phyloP scores from a whole-genome alignment of 345 rosid species.

The Erysimum cheiranthoides region DNA sequence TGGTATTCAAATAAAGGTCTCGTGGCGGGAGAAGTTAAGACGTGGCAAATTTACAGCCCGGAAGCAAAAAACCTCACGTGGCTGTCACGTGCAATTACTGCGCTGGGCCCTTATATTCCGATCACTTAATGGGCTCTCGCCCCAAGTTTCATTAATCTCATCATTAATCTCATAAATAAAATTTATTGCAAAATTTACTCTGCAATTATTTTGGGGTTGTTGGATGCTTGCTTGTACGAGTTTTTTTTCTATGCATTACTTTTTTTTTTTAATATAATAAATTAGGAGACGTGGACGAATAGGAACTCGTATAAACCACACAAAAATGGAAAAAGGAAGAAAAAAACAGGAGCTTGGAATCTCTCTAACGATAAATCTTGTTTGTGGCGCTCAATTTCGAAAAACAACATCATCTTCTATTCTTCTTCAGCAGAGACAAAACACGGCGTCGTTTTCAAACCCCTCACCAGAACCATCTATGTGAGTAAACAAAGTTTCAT shows the following conservation, averaged over 20 bases:
- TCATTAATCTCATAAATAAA: background rate
- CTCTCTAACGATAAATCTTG: conserved; percentile 10
- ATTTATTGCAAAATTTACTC: background rate
- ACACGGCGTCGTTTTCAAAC: conserved; percentile 37
- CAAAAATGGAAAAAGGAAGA: background rate
- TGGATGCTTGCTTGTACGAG: background rate
- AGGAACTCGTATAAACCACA: conserved; percentile 36
- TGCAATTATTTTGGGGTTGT: background rate
- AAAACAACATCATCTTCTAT: conserved; percentile 6
- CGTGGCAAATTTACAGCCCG: conserved; percentile 37
- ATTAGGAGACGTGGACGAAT: conserved; percentile 41
- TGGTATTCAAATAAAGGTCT: conserved; percentile 4
- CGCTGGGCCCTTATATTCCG: conserved; percentile 1
- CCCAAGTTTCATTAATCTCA: conserved; percentile 1
- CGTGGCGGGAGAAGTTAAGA: conserved; percentile 38
- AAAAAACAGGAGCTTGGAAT: background rate
- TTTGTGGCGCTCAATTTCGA: conserved; percentile 48
- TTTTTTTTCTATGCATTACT: background rate
- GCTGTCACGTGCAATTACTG: background rate
- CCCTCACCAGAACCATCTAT: conserved; percentile 37
- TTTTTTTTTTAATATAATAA: too few species aligned
- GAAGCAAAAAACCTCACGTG: conserved; percentile 12
- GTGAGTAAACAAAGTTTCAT: background rate
- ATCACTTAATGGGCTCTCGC: conserved; percentile 8
- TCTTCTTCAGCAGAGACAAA: conserved; percentile 21